phyloP scores from a whole-genome alignment of 2,329 filamentous ascomycete genomes.

The Alternaria burnsii region DNA sequence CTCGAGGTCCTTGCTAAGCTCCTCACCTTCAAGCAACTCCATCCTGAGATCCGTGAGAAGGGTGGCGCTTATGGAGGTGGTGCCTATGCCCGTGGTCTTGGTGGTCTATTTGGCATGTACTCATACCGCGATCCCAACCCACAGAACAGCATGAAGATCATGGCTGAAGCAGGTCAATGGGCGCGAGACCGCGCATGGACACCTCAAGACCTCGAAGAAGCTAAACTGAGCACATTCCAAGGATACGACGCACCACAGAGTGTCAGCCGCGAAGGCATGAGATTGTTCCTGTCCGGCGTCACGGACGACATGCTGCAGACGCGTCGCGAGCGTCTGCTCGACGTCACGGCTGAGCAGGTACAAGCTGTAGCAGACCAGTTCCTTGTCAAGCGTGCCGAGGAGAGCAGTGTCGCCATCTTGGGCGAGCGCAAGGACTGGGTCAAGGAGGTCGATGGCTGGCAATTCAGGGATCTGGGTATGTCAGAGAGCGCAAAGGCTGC shows the following conservation, averaged over 20 bases:
- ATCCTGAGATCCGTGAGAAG: slow-evolving; percentile 97
- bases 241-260: slow-evolving; percentile 85
- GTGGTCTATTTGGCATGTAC: slow-evolving; percentile 92
- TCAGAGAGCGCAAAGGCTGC: slow-evolving; percentile 21
- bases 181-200: slow-evolving; percentile 83
- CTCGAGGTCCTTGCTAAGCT: slow-evolving; percentile 90
- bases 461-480: slow-evolving; percentile 76
- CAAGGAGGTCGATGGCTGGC: slow-evolving; percentile 70
- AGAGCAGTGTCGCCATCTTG: slow-evolving; percentile 75
- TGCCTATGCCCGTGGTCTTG: slow-evolving; percentile 80
- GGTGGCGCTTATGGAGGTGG: slow-evolving; percentile 95
- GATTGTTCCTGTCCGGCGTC: slow-evolving; percentile 82
- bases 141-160: slow-evolving; percentile 83
- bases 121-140: slow-evolving; percentile 97
- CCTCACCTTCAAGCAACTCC: slow-evolving; percentile 93
- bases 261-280: slow-evolving; percentile 88
- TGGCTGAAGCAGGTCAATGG: slow-evolving; percentile 83
- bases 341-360: slow-evolving; percentile 83
- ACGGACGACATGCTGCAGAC: slow-evolving; percentile 89
- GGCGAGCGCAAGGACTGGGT: slow-evolving; percentile 86
- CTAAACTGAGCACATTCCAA: slow-evolving; percentile 95
- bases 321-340: slow-evolving; percentile 82
- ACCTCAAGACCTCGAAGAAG: slow-evolving; percentile 88
- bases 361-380: slow-evolving; percentile 82
- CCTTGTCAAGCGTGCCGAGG: slow-evolving; percentile 72